Conservation (phyloP, 1,284 basidiomycete species). For the Abortiporus biennis region DNA sequence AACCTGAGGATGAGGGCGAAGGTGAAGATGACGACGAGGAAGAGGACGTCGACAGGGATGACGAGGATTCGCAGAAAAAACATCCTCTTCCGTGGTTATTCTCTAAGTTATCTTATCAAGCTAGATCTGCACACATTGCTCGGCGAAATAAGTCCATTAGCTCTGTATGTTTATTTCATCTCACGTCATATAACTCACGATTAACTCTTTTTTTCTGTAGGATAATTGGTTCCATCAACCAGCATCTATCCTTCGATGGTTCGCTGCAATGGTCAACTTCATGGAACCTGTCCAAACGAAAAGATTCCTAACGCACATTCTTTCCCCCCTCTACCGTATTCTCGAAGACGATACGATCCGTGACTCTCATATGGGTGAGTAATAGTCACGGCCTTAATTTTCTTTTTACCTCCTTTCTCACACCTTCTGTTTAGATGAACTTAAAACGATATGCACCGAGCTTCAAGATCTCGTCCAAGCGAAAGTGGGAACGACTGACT, state of each 20-base stretch:
- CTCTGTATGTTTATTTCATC: constrained; percentile 34
- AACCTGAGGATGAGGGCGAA: constrained; percentile 19
- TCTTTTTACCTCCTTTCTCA: neutral
- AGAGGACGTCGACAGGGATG: constrained; percentile 21
- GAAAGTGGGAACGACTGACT: constrained; percentile 82
- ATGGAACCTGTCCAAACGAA: constrained; percentile 57
- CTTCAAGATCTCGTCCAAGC: constrained; percentile 83
- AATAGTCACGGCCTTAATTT: neutral
- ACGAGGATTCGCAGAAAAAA: constrained; percentile 22
- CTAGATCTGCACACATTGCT: constrained; percentile 66
- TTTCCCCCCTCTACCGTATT: constrained; percentile 85
- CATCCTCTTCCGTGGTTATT: constrained; percentile 89
- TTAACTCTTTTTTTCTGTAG: constrained; percentile 21
- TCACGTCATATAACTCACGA: neutral
- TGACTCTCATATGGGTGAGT: constrained; percentile 75
- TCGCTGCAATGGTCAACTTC: constrained; percentile 82
- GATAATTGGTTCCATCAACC: constrained; percentile 78
- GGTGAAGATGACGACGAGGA: constrained; percentile 28
- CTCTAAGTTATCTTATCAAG: constrained; percentile 88
- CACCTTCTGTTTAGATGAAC: constrained; percentile 55
- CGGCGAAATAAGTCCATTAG: constrained; percentile 48
- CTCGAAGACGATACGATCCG: constrained; percentile 79
- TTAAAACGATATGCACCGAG: constrained; percentile 81
- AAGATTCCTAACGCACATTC: constrained; percentile 76
- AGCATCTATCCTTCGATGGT: constrained; percentile 83